phyloP scores from a whole-genome alignment of 441 rosid species.

The Capsella rubella region DNA sequence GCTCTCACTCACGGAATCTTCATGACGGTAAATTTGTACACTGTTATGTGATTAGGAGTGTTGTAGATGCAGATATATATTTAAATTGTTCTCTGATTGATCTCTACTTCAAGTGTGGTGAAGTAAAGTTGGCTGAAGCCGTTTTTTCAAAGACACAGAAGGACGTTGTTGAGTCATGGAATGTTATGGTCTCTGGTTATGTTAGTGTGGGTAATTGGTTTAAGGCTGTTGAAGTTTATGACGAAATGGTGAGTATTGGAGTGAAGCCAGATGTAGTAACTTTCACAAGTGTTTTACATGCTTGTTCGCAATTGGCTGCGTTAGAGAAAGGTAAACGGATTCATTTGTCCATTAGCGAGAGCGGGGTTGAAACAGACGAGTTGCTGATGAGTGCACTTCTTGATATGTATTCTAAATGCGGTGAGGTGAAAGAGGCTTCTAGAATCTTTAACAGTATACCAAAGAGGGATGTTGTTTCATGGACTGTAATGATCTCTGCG shows the following conservation, averaged over 20 bases:
- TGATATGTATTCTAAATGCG: constrained; percentile 85
- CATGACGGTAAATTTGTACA: constrained; percentile 60
- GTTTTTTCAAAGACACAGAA: constrained; percentile 49
- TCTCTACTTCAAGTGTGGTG: constrained; percentile 73
- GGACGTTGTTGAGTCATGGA: constrained; percentile 55
- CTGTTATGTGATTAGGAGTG: constrained; percentile 56
- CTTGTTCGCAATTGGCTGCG: constrained; percentile 70
- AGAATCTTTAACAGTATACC: constrained; percentile 52
- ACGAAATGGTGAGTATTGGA: constrained; percentile 53
- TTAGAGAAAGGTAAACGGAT: constrained; percentile 70
- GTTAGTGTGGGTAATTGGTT: constrained; percentile 55
- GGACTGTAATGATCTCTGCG: constrained; percentile 82
- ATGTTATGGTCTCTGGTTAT: constrained; percentile 75
- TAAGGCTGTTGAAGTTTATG: constrained; percentile 56
- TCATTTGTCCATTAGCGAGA: constrained; percentile 50
- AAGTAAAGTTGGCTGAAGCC: constrained; percentile 57
- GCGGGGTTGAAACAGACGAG: constrained; percentile 49
- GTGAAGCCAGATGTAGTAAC: constrained; percentile 64
- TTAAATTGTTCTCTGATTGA: constrained; percentile 54
- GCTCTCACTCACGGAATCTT: constrained; percentile 63
- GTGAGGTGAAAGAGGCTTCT: constrained; percentile 66
- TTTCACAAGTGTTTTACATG: constrained; percentile 60
- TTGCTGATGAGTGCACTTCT: constrained; percentile 74
- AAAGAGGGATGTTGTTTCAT: constrained; percentile 60
- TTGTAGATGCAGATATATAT: constrained; percentile 50